These are phyloP conservation scores for Xylaria longipes DNA, from an alignment of 495 filamentous ascomycete genomes.

Conservation along the genomic window DNA sequence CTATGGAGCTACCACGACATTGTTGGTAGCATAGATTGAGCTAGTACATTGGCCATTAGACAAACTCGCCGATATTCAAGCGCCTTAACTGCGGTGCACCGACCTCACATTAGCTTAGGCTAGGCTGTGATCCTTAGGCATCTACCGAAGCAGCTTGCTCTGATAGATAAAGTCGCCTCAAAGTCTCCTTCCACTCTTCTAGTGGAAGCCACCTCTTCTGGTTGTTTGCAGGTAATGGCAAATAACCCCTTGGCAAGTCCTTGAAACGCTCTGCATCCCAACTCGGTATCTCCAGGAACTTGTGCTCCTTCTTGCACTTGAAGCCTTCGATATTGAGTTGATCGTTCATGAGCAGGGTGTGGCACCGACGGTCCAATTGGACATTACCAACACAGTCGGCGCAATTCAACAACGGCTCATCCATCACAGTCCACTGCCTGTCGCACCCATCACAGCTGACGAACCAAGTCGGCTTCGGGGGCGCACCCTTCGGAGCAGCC, in stretches of 20 bases:
- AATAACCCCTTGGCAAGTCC: conserved; percentile 38
- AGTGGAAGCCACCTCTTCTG: conserved; percentile 43
- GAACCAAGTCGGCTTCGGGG: conserved; percentile 29
- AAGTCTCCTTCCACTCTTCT: conserved; percentile 46
- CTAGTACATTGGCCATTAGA: neutral
- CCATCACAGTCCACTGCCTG: conserved; percentile 31
- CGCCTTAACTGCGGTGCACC: neutral
- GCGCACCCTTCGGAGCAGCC: conserved; percentile 9
- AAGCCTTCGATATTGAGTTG: conserved; percentile 35
- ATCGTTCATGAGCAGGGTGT: conserved; percentile 36
- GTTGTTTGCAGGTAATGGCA: conserved; percentile 31
- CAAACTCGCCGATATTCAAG: neutral
- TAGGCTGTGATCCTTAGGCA: neutral
- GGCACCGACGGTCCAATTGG: conserved; percentile 39
- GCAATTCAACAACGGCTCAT: conserved; percentile 33
- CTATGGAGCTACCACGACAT: neutral
- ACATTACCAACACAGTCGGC: conserved; percentile 32
- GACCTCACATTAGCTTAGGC: neutral
- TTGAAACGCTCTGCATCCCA: conserved; percentile 41
- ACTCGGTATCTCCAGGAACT: conserved; percentile 44
- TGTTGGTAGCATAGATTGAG: neutral
- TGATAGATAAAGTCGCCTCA: conserved; percentile 36
- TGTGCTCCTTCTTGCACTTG: conserved; percentile 46
- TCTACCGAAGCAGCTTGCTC: neutral
- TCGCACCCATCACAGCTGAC: conserved; percentile 36